A percentile compares a stretch with the other conserved stretches of the same genome.
Conservation (phyloP, 2,329 filamentous ascomycete species). For the Xylariaceae sp. region DNA sequence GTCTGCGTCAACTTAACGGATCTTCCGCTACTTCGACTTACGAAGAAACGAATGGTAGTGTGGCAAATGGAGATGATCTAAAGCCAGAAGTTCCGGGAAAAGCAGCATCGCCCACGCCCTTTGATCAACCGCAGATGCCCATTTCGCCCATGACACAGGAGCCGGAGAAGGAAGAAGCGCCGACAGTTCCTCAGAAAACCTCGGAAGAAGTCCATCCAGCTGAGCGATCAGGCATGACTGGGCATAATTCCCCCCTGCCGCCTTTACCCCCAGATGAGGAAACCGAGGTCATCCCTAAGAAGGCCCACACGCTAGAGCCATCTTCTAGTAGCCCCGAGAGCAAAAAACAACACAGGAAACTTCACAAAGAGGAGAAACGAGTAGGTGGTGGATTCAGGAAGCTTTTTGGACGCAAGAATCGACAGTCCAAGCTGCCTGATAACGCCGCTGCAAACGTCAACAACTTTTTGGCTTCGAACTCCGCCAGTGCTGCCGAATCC, state of each 20-base stretch:
- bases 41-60: conserved; percentile 20
- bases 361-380: conserved; percentile 49
- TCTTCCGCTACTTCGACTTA: conserved; percentile 41
- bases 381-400: conserved; percentile 49
- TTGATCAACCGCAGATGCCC: conserved; percentile 26
- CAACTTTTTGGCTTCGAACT: conserved; percentile 44
- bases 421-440: conserved; percentile 53
- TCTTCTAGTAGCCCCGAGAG: conserved; percentile 39
- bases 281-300: conserved; percentile 33
- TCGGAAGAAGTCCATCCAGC: conserved; percentile 36
- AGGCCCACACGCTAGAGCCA: conserved; percentile 39
- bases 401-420: conserved; percentile 62
- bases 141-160: conserved; percentile 2
- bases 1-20: conserved; percentile 45
- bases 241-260: conserved; percentile 38
- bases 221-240: conserved; percentile 30
- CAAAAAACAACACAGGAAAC: conserved; percentile 46
- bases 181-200: conserved; percentile 35
- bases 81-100: conserved; percentile 42
- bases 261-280: conserved; percentile 36
- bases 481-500: conserved; percentile 24
- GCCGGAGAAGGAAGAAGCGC: conserved; percentile 17
- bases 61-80: conserved; percentile 29
- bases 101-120: conserved; percentile 29
- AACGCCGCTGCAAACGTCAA: conserved; percentile 49